These are phyloP conservation scores for Eremothecium cymbalariae DNA, from an alignment of 1,139 yeast species.

Conservation along the genomic window DNA sequence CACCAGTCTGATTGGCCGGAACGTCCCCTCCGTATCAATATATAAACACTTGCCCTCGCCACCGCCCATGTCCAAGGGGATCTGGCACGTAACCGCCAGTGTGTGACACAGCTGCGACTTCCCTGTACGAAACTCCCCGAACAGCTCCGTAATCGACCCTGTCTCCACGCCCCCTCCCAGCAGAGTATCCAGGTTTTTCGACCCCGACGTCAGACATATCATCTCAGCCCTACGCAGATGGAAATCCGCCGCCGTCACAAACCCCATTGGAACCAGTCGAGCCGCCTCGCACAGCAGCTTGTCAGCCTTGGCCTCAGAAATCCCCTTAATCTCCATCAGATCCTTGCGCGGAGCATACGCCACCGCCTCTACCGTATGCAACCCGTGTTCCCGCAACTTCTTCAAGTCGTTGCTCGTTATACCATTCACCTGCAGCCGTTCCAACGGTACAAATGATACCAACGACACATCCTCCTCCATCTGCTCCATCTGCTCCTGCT, in stretches of 20 bases:
- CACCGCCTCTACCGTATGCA: constrained; percentile 81
- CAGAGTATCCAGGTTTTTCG: constrained; percentile 85
- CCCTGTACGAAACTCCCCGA: constrained; percentile 97
- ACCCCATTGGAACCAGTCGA: constrained; percentile 87
- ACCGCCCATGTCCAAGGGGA: constrained; percentile 97
- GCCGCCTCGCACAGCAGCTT: constrained; percentile 75
- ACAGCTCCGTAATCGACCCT: constrained; percentile 91
- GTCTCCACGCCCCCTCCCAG: constrained; percentile 97
- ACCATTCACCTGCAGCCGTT: constrained; percentile 66
- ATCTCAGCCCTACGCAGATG: constrained; percentile 84
- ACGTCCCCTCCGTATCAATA: constrained; percentile 96
- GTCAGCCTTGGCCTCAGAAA: constrained; percentile 94
- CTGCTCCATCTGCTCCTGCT: constrained; percentile 21
- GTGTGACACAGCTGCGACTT: constrained; percentile 96
- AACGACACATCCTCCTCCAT: constrained; percentile 38
- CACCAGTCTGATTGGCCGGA: constrained; percentile 82
- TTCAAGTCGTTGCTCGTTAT: constrained; percentile 71
- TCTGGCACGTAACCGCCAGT: constrained; percentile 90
- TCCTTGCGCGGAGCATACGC: constrained; percentile 86
- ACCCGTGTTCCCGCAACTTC: constrained; percentile 76
- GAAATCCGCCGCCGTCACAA: constrained; percentile 94
- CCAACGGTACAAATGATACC: constrained; percentile 33
- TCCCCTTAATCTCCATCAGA: constrained; percentile 74
- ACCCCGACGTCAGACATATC: constrained; percentile 90
- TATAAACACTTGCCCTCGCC: constrained; percentile 97